Percentiles rank a stretch among this genome's conserved stretches.
phyloP scores from a whole-genome alignment of 2,329 filamentous ascomycete species.

The Exophiala spinifera region DNA sequence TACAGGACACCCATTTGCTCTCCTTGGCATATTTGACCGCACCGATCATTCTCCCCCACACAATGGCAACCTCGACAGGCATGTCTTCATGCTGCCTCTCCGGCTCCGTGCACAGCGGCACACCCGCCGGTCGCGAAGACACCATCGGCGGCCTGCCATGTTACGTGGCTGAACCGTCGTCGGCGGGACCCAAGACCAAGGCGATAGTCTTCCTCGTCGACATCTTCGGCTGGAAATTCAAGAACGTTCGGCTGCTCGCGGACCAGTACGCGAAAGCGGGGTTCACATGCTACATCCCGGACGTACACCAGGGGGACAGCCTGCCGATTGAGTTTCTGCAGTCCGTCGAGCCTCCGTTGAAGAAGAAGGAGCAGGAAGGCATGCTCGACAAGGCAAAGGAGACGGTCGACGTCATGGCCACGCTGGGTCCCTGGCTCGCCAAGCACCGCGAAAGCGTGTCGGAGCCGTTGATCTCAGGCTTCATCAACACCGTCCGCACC shows the following conservation, averaged over 20 bases:
- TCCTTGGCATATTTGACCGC: no score
- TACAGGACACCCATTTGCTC: no score
- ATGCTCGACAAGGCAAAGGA: slow-evolving; percentile 41
- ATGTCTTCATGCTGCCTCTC: slow-evolving; percentile 44
- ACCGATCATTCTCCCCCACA: background rate
- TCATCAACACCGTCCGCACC: slow-evolving; percentile 40
- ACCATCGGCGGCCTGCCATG: slow-evolving; percentile 40
- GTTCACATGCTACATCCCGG: slow-evolving; percentile 47
- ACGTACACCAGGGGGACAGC: slow-evolving; percentile 40
- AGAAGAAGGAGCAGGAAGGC: slow-evolving; percentile 36
- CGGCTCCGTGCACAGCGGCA: slow-evolving; percentile 30
- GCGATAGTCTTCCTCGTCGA: slow-evolving; percentile 48
- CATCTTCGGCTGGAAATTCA: slow-evolving; percentile 50
- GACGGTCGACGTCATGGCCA: slow-evolving; percentile 41
- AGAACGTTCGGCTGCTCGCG: slow-evolving; percentile 46
- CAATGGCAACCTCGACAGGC: slow-evolving; percentile 36
- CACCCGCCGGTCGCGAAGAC: slow-evolving; percentile 37
- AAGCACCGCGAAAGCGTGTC: slow-evolving; percentile 44
- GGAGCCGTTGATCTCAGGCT: slow-evolving; percentile 44
- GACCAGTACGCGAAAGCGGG: slow-evolving; percentile 48
- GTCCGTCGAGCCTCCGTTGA: slow-evolving; percentile 42
- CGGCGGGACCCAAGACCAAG: slow-evolving; percentile 37
- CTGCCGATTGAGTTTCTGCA: slow-evolving; percentile 41
- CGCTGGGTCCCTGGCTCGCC: slow-evolving; percentile 43
- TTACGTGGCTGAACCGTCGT: slow-evolving; percentile 42